Conservation (phyloP, 495 filamentous ascomycete species). For the Xylaria curta region DNA sequence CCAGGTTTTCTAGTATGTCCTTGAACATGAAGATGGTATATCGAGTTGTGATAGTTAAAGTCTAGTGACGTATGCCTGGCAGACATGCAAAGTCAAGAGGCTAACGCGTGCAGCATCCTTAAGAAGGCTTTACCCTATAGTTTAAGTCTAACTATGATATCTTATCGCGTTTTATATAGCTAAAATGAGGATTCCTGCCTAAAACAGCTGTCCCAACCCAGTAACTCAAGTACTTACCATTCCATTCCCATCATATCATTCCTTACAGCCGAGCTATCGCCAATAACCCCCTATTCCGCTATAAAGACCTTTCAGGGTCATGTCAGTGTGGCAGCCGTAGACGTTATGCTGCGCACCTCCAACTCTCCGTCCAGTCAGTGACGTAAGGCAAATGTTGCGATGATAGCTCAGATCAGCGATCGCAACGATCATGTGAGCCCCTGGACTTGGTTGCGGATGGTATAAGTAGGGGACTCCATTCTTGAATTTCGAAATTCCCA, state of each 20-base stretch:
- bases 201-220: neutral
- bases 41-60: too few species aligned
- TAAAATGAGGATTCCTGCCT: neutral
- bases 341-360: neutral
- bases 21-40: too few species aligned
- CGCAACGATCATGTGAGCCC: neutral
- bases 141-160: too few species aligned
- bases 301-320: neutral
- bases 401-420: neutral
- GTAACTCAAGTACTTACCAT: neutral
- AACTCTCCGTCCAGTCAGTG: neutral
- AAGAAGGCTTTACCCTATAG: too few species aligned
- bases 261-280: neutral
- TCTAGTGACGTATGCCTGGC: too few species aligned
- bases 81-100: too few species aligned
- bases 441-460: neutral
- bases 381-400: neutral
- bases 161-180: too few species aligned
- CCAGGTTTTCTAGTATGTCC: too few species aligned
- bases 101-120: too few species aligned
- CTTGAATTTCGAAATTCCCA: neutral
- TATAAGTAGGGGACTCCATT: neutral
- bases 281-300: neutral
- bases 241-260: neutral
- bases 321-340: neutral